phyloP scores from a whole-genome alignment of 352 stramenopile genomes.

The Globisporangium carolinianum region DNA sequence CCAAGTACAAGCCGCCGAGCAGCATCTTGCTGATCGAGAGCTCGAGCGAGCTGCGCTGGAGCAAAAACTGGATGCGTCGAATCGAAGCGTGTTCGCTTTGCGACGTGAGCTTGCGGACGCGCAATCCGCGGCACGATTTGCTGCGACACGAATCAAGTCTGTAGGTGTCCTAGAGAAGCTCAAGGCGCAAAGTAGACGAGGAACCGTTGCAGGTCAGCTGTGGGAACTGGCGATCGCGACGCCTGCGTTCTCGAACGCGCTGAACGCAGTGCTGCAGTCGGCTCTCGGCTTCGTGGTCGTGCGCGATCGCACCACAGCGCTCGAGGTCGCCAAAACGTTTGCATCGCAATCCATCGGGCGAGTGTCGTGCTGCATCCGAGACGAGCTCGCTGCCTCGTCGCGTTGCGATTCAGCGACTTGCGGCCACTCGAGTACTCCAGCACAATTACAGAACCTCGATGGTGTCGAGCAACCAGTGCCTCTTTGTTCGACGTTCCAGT shows the following conservation, averaged over 20 bases:
- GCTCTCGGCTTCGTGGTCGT: slow-evolving; percentile 16
- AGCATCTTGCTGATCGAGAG: background rate
- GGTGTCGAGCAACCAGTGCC: slow-evolving; percentile 5
- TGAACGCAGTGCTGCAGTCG: slow-evolving; percentile 16
- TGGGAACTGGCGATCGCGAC: background rate
- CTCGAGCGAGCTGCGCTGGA: background rate
- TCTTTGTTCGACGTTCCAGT: slow-evolving; percentile 14
- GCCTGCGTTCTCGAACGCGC: slow-evolving; percentile 5
- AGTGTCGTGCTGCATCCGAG: slow-evolving; percentile 20
- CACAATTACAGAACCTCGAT: background rate
- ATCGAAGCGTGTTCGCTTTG: background rate
- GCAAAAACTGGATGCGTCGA: background rate
- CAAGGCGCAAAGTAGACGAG: background rate
- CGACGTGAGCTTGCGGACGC: background rate
- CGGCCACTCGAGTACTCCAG: background rate
- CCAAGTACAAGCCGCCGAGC: background rate
- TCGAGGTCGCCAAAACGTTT: slow-evolving; percentile 14
- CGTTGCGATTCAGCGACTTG: background rate
- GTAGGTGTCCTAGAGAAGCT: slow-evolving; percentile 1
- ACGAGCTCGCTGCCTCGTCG: slow-evolving; percentile 10
- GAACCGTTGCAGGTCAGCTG: background rate
- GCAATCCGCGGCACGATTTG: background rate
- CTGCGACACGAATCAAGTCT: background rate
- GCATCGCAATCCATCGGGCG: slow-evolving; percentile 10
- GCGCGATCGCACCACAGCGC: slow-evolving; percentile 7